A percentile compares a stretch with the other conserved stretches of the same genome.
phyloP scores from a whole-genome alignment of 2,329 filamentous ascomycete genomes.

The Amauroascus niger region DNA sequence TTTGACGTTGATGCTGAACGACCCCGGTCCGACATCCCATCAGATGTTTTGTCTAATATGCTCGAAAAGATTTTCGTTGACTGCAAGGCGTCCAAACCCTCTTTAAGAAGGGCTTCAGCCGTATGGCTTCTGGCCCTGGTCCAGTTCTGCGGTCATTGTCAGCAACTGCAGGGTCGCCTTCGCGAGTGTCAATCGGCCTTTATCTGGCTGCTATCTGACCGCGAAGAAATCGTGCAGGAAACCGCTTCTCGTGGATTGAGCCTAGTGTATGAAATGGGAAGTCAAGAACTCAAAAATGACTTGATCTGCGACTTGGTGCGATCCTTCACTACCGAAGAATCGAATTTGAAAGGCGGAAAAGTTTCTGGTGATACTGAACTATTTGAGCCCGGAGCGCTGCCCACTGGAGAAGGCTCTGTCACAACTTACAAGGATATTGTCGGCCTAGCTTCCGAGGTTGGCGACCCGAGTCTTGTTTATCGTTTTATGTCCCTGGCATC shows the following conservation, averaged over 20 bases:
- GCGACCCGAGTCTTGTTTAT: conserved; percentile 92
- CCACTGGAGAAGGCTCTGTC: conserved; percentile 81
- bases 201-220: conserved; percentile 72
- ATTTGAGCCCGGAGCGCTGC: conserved; percentile 81
- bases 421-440: conserved; percentile 98
- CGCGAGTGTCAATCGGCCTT: conserved; percentile 78
- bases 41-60: conserved; percentile 43
- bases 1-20: conserved; percentile 59
- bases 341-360: conserved; percentile 58
- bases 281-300: conserved; percentile 66
- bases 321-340: conserved; percentile 64
- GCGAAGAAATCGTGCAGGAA: conserved; percentile 92
- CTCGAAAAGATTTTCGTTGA: conserved; percentile 66
- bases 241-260: conserved; percentile 82
- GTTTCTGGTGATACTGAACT: conserved; percentile 86
- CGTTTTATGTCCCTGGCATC: conserved; percentile 96
- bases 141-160: conserved; percentile 76
- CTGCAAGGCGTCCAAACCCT: conserved; percentile 76
- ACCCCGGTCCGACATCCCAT: conserved; percentile 32
- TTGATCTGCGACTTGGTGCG: conserved; percentile 80
- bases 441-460: conserved; percentile 87
- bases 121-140: conserved; percentile 92
- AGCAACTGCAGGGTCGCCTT: conserved; percentile 62
- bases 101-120: conserved; percentile 79
- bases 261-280: conserved; percentile 89